phyloP scores from a whole-genome alignment of 129 eudicot genomes.

The Artemisia tridentata region DNA sequence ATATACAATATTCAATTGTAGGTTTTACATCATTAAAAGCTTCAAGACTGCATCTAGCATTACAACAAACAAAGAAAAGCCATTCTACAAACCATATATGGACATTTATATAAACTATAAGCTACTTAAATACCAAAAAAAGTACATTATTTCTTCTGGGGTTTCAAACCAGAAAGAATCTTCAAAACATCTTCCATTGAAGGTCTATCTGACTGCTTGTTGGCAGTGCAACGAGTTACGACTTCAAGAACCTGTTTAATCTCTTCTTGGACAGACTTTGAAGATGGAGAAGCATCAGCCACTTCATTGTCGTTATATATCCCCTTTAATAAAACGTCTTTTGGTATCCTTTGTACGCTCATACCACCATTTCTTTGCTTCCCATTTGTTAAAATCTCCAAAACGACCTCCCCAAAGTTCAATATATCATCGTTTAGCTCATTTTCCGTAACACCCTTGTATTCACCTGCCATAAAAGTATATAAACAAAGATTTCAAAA shows the following conservation, averaged over 20 bases:
- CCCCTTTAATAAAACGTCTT: conserved; percentile 53
- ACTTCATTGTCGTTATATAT: conserved; percentile 52
- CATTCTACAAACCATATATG: conserved; percentile 34
- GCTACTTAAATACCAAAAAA: conserved; percentile 18
- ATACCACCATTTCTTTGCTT: conserved; percentile 50
- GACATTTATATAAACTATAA: conserved; percentile 20
- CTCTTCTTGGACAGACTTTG: conserved; percentile 49
- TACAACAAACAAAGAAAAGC: conserved; percentile 20
- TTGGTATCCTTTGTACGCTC: conserved; percentile 36
- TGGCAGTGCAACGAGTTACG: conserved; percentile 58
- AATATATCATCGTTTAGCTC: conserved; percentile 59
- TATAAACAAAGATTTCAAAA: background rate
- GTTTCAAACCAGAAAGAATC: conserved; percentile 49
- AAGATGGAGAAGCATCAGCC: conserved; percentile 30
- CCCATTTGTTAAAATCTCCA: conserved; percentile 72
- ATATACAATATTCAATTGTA: conserved; percentile 11
- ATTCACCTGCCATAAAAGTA: conserved; percentile 47
- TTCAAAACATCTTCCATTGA: conserved; percentile 70
- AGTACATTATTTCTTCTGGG: conserved; percentile 24
- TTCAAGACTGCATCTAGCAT: background rate
- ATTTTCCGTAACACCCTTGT: conserved; percentile 42
- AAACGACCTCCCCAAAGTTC: conserved; percentile 62
- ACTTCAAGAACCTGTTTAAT: conserved; percentile 54
- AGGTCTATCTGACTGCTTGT: conserved; percentile 58
- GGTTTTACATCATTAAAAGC: conserved; percentile 20